phyloP scores from a whole-genome alignment of 1,284 basidiomycete species.

The Pascua sp. region DNA sequence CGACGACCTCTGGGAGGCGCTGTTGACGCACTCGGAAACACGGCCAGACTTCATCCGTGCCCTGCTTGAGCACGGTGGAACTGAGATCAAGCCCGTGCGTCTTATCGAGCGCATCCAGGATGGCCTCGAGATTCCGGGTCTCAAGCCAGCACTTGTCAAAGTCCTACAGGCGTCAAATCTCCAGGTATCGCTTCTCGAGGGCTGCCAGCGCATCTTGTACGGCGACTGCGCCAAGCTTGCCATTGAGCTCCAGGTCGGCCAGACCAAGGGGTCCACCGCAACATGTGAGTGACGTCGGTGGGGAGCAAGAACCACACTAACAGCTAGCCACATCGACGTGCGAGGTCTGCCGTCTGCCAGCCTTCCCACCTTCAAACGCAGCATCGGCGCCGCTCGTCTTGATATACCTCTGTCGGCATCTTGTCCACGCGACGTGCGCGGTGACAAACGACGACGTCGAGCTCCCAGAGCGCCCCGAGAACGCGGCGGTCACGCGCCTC shows the following conservation, averaged over 20 bases:
- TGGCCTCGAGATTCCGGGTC: conserved; percentile 89
- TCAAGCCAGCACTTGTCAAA: conserved; percentile 92
- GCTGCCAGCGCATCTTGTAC: conserved; percentile 79
- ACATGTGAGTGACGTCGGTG: conserved; percentile 55
- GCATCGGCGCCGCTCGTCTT: conserved; percentile 39
- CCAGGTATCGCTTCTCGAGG: conserved; percentile 78
- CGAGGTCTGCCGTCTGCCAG: conserved; percentile 60
- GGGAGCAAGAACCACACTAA: neutral
- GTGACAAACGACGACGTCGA: conserved; percentile 36
- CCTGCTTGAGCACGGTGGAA: conserved; percentile 89
- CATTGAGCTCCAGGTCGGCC: conserved; percentile 64
- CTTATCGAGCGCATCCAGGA: conserved; percentile 92
- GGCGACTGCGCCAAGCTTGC: conserved; percentile 76
- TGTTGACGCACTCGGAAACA: conserved; percentile 89
- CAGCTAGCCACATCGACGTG: conserved; percentile 61
- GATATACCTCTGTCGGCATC: conserved; percentile 81
- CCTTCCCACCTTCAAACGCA: conserved; percentile 56
- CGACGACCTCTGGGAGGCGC: conserved; percentile 95
- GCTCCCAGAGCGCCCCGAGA: conserved; percentile 40
- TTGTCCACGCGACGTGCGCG: conserved; percentile 70
- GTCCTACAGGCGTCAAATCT: conserved; percentile 94
- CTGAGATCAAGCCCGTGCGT: conserved; percentile 92
- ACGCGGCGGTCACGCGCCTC: conserved; percentile 50
- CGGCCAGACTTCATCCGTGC: conserved; percentile 95
- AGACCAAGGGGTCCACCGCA: conserved; percentile 71